Evolutionary conservation across 352 stramenopile genomes (phyloP), one percentile per base, ranked within the genome.

Genomic region (Globisporangium orthogonon): DNA sequence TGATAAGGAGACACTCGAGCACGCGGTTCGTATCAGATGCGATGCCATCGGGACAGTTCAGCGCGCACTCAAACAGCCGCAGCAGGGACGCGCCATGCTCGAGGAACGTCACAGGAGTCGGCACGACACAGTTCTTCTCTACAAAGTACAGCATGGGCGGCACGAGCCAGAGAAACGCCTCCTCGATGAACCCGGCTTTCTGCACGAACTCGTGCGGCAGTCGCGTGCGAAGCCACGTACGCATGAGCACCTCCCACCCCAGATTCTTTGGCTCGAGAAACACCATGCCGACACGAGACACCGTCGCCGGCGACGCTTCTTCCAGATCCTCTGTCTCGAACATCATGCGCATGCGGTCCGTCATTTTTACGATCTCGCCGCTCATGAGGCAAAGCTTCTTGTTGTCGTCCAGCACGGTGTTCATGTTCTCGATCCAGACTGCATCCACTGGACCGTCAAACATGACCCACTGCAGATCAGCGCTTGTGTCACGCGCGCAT

Each of bases 341-440:
- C 65, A 98, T 97, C 87, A 98, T 97, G n/a, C 80, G 86, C 91
- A 98, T 98, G 7, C 82, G 72, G 17, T 96, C 87, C 7, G 84
- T 97, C 92, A 98, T 98, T 29, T 94, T 95, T 30, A 98, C 92
- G 63, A 97, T 97, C 63, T 98, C 92, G 6, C 92, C 92, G 52
- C 82, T 95, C 88, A 97, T 97, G 7, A 98, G 66, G 46, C 91
- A 98, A 4, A 98, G 75, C 68, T 97, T 97, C 68, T 97, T 97
- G 74, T 96, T 97, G 62, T 97, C 89, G 59, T 97, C 89, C 14
- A 97, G 66, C 40, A 97, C 91, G 1, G 91, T 97, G 70, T 98
- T 98, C 91, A 98, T 98, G 69, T 97, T 97, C 52, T 98, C 91
- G 61, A 98, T 98, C 91, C 91, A 98, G 30, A 98, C 91, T 0